phyloP scores from a whole-genome alignment of 1,284 basidiomycete species.

The Stereum hirsutum region DNA sequence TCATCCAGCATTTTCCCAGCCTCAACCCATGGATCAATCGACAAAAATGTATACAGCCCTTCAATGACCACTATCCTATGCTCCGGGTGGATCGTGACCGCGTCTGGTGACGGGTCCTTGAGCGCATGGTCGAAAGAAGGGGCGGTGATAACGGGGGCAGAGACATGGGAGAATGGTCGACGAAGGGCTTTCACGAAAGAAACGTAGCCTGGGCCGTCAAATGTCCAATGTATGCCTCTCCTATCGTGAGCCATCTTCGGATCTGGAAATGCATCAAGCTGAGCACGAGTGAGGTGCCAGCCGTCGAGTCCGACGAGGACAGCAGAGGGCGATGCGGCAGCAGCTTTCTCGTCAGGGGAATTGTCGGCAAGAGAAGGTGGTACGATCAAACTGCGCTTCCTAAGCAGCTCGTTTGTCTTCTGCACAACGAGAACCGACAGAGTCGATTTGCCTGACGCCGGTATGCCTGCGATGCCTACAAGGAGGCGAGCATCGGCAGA shows the following conservation, averaged over 20 bases:
- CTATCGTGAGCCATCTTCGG: conserved; percentile 64
- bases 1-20: conserved; percentile 68
- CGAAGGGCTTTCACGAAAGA: conserved; percentile 51
- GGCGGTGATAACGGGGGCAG: conserved; percentile 34
- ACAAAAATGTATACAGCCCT: conserved; percentile 75
- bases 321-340: conserved; percentile 8
- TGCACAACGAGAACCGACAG: conserved; percentile 50
- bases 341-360: not conserved
- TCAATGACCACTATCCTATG: conserved; percentile 59
- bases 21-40: conserved; percentile 63
- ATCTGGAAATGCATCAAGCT: conserved; percentile 62
- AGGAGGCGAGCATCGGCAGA: conserved; percentile 47
- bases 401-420: conserved; percentile 33
- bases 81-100: conserved; percentile 43
- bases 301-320: conserved; percentile 74
- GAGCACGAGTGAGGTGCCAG: conserved; percentile 70
- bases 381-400: conserved; percentile 7
- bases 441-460: conserved; percentile 79
- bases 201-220: conserved; percentile 56
- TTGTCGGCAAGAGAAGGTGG: conserved; percentile 1
- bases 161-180: conserved; percentile 20
- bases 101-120: conserved; percentile 53
- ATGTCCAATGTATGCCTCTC: conserved; percentile 71
- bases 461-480: conserved; percentile 72
- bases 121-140: conserved; percentile 70